These are phyloP conservation scores for Catharanthus roseus DNA, from an alignment of 257 asterid genomes.

Conservation along the genomic window DNA sequence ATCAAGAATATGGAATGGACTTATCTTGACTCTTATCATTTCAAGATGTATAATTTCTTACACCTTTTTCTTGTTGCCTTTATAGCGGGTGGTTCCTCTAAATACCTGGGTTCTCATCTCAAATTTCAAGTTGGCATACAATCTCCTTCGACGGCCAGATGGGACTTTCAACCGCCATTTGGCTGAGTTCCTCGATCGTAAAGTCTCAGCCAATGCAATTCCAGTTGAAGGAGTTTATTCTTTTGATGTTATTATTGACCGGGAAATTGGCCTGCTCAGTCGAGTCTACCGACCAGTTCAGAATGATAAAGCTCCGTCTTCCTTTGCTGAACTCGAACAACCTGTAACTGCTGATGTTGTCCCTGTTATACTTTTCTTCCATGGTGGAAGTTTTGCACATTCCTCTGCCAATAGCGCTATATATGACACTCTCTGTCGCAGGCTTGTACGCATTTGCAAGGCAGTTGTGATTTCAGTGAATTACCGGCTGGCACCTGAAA, in stretches of 20 bases:
- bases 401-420: slow-evolving; percentile 86
- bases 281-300: slow-evolving; percentile 48
- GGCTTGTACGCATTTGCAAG: slow-evolving; percentile 53
- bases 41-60: background rate
- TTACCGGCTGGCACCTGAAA: slow-evolving; percentile 75
- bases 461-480: slow-evolving; percentile 79
- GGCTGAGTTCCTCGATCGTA: slow-evolving; percentile 71
- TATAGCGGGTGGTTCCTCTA: slow-evolving; percentile 79
- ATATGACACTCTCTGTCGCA: slow-evolving; percentile 77
- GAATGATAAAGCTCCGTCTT: slow-evolving; percentile 31
- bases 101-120: slow-evolving; percentile 84
- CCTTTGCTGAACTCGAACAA: slow-evolving; percentile 42
- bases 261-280: slow-evolving; percentile 58
- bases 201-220: slow-evolving; percentile 61
- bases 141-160: slow-evolving; percentile 73
- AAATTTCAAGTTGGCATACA: slow-evolving; percentile 78
- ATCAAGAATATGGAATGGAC: background rate
- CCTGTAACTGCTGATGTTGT: slow-evolving; percentile 54
- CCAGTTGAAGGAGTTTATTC: slow-evolving; percentile 72
- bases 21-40: background rate
- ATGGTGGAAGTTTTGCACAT: slow-evolving; percentile 88
- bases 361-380: slow-evolving; percentile 75
- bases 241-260: slow-evolving; percentile 65
- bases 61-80: background rate
- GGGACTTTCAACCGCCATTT: slow-evolving; percentile 79